phyloP scores from a whole-genome alignment of 352 stramenopile genomes.

The Aphanomyces invadans region DNA sequence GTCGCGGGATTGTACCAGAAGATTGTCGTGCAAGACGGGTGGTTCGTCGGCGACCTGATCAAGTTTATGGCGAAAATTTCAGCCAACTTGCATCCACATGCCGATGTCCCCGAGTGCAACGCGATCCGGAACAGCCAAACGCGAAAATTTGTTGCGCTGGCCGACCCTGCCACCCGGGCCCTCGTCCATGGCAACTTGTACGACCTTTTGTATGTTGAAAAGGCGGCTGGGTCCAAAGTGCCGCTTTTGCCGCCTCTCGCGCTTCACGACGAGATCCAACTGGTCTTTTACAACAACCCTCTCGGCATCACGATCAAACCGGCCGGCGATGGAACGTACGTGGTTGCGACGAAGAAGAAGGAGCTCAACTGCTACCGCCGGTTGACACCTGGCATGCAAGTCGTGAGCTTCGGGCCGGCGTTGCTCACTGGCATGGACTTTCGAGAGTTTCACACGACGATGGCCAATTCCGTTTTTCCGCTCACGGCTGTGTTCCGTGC shows the following conservation, averaged over 20 bases:
- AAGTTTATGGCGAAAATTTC: constrained; percentile 20
- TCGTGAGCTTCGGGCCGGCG: constrained; percentile 62
- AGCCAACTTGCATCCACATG: constrained; percentile 30
- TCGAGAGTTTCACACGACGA: constrained; percentile 77
- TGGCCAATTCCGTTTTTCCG: constrained; percentile 64
- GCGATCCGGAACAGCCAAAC: constrained; percentile 57
- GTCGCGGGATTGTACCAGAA: constrained; percentile 22
- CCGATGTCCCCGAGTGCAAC: constrained; percentile 69
- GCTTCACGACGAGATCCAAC: constrained; percentile 48
- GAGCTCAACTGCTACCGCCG: constrained; percentile 76
- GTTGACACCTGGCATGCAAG: constrained; percentile 53
- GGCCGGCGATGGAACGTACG: constrained; percentile 58
- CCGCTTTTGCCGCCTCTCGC: constrained; percentile 25
- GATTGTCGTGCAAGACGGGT: constrained; percentile 15
- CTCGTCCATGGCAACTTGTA: constrained; percentile 19
- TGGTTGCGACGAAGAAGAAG: constrained; percentile 53
- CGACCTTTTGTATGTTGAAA: constrained; percentile 21
- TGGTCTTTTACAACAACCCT: constrained; percentile 79
- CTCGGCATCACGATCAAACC: constrained; percentile 83
- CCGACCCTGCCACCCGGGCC: constrained; percentile 22
- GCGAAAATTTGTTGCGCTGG: constrained; percentile 28
- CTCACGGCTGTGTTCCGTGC: constrained; percentile 60
- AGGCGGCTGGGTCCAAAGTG: constrained; percentile 1
- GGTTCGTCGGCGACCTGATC: constrained; percentile 20
- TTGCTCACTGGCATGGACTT: constrained; percentile 53